phyloP scores from a whole-genome alignment of 306 rosid species.

The cucumber (Cucumis sativus) region DNA sequence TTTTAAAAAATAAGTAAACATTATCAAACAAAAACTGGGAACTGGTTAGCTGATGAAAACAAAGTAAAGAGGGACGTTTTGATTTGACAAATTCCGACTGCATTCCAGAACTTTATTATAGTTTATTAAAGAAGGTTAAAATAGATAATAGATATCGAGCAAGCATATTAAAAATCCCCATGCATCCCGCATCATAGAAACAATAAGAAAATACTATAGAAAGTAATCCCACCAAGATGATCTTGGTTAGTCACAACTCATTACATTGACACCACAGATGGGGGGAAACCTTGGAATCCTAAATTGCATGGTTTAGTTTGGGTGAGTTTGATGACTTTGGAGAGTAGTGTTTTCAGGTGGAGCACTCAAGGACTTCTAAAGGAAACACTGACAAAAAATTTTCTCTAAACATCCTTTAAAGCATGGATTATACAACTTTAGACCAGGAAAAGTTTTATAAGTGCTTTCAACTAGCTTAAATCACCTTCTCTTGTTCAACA shows the following conservation, averaged over 20 bases:
- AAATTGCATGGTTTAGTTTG: too few relatives aligned
- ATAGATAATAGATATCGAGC: background rate
- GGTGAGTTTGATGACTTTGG: too few relatives aligned
- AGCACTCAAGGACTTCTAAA: too few relatives aligned
- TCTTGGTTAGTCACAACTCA: background rate
- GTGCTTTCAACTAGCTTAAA: background rate
- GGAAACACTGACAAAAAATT: background rate
- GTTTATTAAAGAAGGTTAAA: background rate
- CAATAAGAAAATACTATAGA: too few relatives aligned
- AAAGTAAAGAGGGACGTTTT: background rate
- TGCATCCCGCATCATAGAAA: background rate
- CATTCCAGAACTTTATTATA: background rate
- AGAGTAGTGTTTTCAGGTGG: too few relatives aligned
- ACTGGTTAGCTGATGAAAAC: background rate
- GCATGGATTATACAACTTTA: background rate
- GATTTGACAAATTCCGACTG: background rate
- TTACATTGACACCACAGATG: too few relatives aligned
- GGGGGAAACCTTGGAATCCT: too few relatives aligned
- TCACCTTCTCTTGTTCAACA: background rate
- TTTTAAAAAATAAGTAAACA: background rate
- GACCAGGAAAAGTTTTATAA: background rate
- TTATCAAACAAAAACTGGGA: background rate
- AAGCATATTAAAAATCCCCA: background rate
- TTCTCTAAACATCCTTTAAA: background rate
- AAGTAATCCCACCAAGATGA: too few relatives aligned